A percentile compares a stretch with the other conserved stretches of the same genome.
Evolutionary conservation across 805 yeast species (phyloP).

Genomic region (Grigorovia yakushimaensis): DNA sequence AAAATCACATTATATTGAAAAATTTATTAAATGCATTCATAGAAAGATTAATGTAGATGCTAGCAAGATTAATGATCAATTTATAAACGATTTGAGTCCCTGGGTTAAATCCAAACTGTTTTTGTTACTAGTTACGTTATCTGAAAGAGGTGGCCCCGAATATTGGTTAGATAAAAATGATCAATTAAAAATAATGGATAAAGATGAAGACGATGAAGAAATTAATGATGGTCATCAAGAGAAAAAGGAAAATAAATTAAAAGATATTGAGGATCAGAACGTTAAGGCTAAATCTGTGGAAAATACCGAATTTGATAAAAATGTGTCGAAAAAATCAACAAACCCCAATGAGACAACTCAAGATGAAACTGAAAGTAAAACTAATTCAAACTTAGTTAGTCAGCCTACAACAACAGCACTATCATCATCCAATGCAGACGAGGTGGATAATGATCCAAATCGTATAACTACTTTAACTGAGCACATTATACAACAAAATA

Average conservation of each 20-base stretch:
- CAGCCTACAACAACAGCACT: not conserved
- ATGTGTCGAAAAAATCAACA: not conserved
- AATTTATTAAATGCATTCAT: slow-evolving; percentile 26
- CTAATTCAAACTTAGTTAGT: not conserved
- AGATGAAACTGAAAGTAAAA: not conserved
- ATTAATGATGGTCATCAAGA: not conserved
- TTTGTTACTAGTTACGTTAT: slow-evolving; percentile 22
- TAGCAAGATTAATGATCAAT: slow-evolving; percentile 16
- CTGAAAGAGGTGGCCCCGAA: slow-evolving; percentile 30
- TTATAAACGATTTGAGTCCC: slow-evolving; percentile 16
- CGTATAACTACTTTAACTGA: slow-evolving; percentile 20
- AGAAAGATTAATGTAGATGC: slow-evolving; percentile 24
- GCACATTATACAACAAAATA: slow-evolving; percentile 26
- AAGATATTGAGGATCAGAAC: not conserved
- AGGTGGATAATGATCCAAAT: slow-evolving; percentile 1
- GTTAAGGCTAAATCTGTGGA: not conserved
- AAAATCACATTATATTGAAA: slow-evolving; percentile 22
- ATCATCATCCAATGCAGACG: not conserved
- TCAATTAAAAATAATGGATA: not conserved
- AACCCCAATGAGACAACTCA: not conserved
- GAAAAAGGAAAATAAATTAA: not conserved
- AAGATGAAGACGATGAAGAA: slow-evolving; percentile 1
- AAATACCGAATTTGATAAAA: not conserved
- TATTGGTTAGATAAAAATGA: slow-evolving; percentile 27
- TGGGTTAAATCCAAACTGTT: slow-evolving; percentile 26